Evolutionary conservation across 495 filamentous ascomycete genomes (phyloP).

Genomic region (Opeltia flavorubescens): DNA sequence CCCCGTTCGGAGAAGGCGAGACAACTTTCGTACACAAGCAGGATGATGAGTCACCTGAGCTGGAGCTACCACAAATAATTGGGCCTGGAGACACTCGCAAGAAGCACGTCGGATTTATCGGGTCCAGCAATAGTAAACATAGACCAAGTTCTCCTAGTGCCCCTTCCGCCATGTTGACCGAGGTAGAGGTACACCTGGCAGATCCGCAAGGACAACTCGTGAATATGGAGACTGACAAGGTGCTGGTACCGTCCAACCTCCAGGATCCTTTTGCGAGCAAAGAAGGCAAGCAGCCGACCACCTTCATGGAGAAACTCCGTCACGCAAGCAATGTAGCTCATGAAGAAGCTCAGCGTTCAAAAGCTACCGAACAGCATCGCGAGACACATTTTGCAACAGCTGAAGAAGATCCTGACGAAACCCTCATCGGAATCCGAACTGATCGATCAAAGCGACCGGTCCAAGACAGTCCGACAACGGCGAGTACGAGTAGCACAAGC

Average conservation of each 20-base stretch:
- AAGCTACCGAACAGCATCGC: too few relatives aligned
- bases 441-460: too few relatives aligned
- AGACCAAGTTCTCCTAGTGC: conserved; percentile 13
- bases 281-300: not conserved
- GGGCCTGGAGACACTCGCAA: too few relatives aligned
- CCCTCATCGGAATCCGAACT: not conserved
- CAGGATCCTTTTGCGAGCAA: conserved; percentile 11
- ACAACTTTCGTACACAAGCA: too few relatives aligned
- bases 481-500: too few relatives aligned
- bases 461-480: too few relatives aligned
- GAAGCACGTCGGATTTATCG: not conserved
- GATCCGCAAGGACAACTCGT: conserved; percentile 6
- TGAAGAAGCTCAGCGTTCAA: too few relatives aligned
- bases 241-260: not conserved
- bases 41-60: too few relatives aligned
- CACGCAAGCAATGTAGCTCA: not conserved
- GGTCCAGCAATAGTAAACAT: conserved; percentile 11
- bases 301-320: conserved; percentile 11
- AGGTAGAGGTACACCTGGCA: conserved; percentile 1
- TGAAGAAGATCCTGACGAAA: conserved; percentile 3
- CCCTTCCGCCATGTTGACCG: conserved; percentile 1
- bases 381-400: too few relatives aligned
- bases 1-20: too few relatives aligned
- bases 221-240: conserved; percentile 8
- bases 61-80: too few relatives aligned